phyloP scores from a whole-genome alignment of 805 yeast species.

The Kuraishia ogatae region DNA sequence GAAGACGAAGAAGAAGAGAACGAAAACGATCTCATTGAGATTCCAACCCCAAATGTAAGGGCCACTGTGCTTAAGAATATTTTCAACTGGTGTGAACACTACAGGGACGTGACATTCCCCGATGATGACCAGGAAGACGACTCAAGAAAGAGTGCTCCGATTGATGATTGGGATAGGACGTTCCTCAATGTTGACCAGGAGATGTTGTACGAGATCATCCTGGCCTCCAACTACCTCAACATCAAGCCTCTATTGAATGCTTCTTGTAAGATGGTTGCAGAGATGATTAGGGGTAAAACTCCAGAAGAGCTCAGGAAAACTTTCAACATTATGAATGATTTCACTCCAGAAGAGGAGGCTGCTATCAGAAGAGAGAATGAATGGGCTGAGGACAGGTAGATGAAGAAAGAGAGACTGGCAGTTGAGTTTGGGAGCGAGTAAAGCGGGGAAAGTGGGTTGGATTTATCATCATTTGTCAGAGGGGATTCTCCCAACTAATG shows the following conservation, averaged over 20 bases:
- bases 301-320: conserved; percentile 78
- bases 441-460: no score
- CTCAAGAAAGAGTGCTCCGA: conserved; percentile 80
- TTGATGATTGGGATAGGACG: conserved; percentile 93
- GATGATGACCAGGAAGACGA: conserved; percentile 79
- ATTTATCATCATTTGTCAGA: no score
- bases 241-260: conserved; percentile 69
- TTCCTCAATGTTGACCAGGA: conserved; percentile 91
- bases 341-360: conserved; percentile 82
- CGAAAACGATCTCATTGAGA: conserved; percentile 59
- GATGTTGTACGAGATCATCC: conserved; percentile 71
- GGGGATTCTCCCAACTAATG: no score
- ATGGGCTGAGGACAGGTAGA: conserved; percentile 83
- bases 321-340: conserved; percentile 74
- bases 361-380: conserved; percentile 83
- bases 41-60: conserved; percentile 87
- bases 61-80: conserved; percentile 83
- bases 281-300: conserved; percentile 72
- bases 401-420: not conserved
- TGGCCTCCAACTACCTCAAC: conserved; percentile 75
- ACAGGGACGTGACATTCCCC: conserved; percentile 69
- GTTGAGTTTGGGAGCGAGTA: no score
- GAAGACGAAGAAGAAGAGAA: conserved; percentile 31
- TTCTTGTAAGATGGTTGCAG: conserved; percentile 77
- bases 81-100: conserved; percentile 95